Evolutionary conservation across 805 yeast genomes (phyloP), one percentile per base, ranked within the genome.

Genomic region (Metschnikowia lochheadii): DNA sequence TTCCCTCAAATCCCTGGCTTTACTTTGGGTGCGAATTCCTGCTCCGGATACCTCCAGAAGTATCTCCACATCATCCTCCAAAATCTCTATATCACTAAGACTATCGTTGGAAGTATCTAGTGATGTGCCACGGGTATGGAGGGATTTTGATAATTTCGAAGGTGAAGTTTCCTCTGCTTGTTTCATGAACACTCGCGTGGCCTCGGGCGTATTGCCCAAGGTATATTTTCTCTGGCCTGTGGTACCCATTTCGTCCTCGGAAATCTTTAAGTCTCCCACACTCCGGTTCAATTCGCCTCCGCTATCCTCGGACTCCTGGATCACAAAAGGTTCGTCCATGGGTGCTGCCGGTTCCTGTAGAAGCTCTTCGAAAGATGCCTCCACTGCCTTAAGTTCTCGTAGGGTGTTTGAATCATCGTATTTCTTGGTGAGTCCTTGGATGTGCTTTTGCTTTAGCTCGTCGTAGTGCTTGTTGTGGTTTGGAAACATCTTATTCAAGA

Each of bases 231-330:
- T 11, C 18, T 46, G 40, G 29, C 23, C 21, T 14, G 17, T 17
- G 33, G 18, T 10, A 5, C 40, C 48, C 20, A 23, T 44, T 18
- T 34, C 46, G 33, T 40, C 49, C n/a, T 34, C 46, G 11, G 59
- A 49, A 7, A 58, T 52, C 33, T 55, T 46, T 1, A 58, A 49
- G 11, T 57, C 58, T 7, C 58, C 55, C 6, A 58, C 62, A 32
- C 61, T 57, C 23, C 54, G 47, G 44, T 57, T 57, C 18, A 58
- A 55, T 18, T 57, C 62, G 3, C 55, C 57, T 10, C 51, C 47
- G 34, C 56, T 54, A 36, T 57, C 60, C 8, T 52, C 54, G 1
- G 50, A 36, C 15, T 57, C 58, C 7, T 51, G 48, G 1, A 58
- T 57, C 14, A 51, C 55, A 32, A 56, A 56, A 2, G 58, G 56